Evolutionary conservation across 148 eudicot genomes (phyloP), one percentile per base, ranked within the genome.

Genomic region (Persicaria maculosa): DNA sequence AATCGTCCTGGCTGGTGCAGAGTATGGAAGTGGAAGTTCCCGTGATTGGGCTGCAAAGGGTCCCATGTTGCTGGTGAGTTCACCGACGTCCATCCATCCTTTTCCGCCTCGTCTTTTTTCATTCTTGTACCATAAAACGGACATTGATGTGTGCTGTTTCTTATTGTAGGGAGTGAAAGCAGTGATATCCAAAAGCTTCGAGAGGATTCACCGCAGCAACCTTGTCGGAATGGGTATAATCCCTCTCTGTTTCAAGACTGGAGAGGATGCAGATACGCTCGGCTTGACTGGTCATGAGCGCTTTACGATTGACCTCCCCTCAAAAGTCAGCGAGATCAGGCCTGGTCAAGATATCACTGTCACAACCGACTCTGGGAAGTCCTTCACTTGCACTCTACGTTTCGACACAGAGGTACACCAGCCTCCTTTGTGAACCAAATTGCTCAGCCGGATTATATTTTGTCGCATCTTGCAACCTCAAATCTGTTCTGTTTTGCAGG

Each of bases 1-100:
- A 47, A 86, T 95, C 80, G 83, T 95, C 79, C 78, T 95, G 22
- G 99, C 99, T 62, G 99, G 99, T 75, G 92, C 97, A 47, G 99
- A 95, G 80, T 95, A 95, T 79, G 99, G 99, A 81, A 95, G 97
- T 82, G 99, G 99, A 47, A 95, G 99, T 78, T 95, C 99, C 36
- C 85, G 99, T 53, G 99, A 95, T 67, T 95, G 99, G 99, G 99
- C 99, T 79, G 99, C 99, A 46, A 95, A 95, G 86, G 99, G 99
- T 10, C 97, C 97, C 22, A 92, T 92, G 99, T 87, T 95, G 72
- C 97, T 75, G 88, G 99, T 90, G 45, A 84, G 84, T 73, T 44
- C 40, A 31, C 40, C 40, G 40, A 31, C 40, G 2, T 1, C 40
- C 40, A 31, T 31, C 40, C 2, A 31, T 31, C 40, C 40, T 31